Conservation (phyloP, 441 rosid genomes). For the Eruca vesicaria region DNA sequence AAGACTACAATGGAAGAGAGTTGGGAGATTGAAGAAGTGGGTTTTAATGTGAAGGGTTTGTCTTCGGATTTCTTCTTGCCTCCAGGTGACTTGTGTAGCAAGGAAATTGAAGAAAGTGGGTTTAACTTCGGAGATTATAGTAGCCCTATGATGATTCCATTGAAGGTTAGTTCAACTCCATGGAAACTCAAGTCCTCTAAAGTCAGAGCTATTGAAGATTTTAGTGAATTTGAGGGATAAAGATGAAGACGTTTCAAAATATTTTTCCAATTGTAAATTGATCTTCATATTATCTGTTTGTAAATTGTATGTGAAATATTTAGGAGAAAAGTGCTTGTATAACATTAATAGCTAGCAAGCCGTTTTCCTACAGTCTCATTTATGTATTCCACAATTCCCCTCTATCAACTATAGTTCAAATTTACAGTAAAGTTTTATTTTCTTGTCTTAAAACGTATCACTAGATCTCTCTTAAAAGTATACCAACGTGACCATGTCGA, state of each 20-base stretch:
- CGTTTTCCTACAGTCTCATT: slow-evolving; percentile 17
- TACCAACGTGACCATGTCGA: slow-evolving; percentile 64
- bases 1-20: slow-evolving; percentile 84
- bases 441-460: neutral
- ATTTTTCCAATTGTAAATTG: slow-evolving; percentile 27
- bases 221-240: slow-evolving; percentile 40
- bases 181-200: slow-evolving; percentile 51
- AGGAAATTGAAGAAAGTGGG: slow-evolving; percentile 43
- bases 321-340: slow-evolving; percentile 36
- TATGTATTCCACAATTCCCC: neutral
- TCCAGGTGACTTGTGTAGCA: slow-evolving; percentile 63
- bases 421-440: neutral
- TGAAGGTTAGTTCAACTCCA: slow-evolving; percentile 42
- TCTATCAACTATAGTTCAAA: slow-evolving; percentile 56
- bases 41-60: slow-evolving; percentile 79
- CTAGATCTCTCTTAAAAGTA: slow-evolving; percentile 34
- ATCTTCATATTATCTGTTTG: slow-evolving; percentile 17
- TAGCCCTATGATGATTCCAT: slow-evolving; percentile 39
- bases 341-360: slow-evolving; percentile 24
- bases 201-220: slow-evolving; percentile 57
- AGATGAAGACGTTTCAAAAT: slow-evolving; percentile 18
- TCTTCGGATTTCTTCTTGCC: slow-evolving; percentile 84
- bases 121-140: slow-evolving; percentile 23
- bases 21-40: slow-evolving; percentile 93
- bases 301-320: slow-evolving; percentile 11